Evolutionary conservation across 169 alveolate species (phyloP), one percentile per base, ranked within the genome.

Genomic region (Cryptosporidium tyzzeri): DNA sequence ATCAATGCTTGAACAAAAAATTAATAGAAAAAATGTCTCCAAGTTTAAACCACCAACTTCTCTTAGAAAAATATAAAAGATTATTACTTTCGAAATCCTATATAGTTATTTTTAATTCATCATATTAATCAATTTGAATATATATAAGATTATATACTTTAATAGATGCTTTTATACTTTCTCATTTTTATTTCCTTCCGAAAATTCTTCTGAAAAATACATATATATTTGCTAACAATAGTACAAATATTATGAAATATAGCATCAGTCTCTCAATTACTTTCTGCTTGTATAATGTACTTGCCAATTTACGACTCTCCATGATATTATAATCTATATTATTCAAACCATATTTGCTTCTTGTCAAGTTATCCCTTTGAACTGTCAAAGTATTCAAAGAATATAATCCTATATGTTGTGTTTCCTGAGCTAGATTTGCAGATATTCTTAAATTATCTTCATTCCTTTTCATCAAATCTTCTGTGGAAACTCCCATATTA

Each of bases 271-370:
- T 80, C 62, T 80, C 80, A 16, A 80, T 61, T 65, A 80, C 51
- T 29, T 80, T 80, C 35, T 80, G 89, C 29, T 53, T 59, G 62
- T 80, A 80, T 50, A 80, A 65, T n/a, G 59, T 67, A 65, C 67
- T 80, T 65, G 89, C 68, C 14, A 80, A 48, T 65, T 80, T 80
- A 31, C 89, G 89, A 44, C 89, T 67, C 37, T 80, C 89, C 71
- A 55, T 48, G 10, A 80, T 80, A 65, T 80, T 80, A 48, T 35
- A 80, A 65, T 80, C 89, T 41, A 59, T 80, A 26, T 80, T 48
- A 62, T 62, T 80, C 16, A 80, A 62, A 21, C 80, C 89, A 62
- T 80, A 80, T 7, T 61, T 80, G 29, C 80, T 62, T 80, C 89
- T 80, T 44, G 89, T 80, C 26, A 80, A 61, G 26, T 59, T 80